Conservation (phyloP, 768 basidiomycete species). For the Cystofilobasidium bisporidii region DNA sequence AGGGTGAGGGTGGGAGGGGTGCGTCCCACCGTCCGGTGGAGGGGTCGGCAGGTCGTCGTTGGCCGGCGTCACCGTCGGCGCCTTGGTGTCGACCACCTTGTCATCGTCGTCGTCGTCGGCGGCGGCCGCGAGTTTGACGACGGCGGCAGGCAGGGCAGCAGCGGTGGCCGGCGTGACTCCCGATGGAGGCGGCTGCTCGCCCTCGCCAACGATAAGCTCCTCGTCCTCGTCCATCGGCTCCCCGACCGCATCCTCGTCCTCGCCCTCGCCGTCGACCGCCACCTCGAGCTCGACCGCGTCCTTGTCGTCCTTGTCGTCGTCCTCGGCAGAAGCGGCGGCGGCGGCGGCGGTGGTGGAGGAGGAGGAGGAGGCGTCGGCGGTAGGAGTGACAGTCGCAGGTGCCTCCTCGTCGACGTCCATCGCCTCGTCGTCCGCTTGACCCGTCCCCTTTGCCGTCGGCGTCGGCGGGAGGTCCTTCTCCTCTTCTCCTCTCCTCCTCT, state of each 20-base stretch:
- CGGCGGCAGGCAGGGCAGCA: neutral
- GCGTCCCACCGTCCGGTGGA: neutral
- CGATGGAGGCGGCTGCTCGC: no score
- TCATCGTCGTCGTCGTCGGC: neutral
- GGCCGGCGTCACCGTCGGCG: neutral
- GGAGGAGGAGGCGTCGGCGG: no score
- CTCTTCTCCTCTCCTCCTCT: no score
- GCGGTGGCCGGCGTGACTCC: no score
- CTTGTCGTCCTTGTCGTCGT: conserved; percentile 34
- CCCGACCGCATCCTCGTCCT: conserved; percentile 13
- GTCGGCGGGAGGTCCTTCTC: no score
- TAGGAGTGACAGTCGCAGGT: no score
- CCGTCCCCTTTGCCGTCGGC: neutral
- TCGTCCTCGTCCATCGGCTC: conserved; percentile 8
- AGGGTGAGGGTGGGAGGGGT: no score
- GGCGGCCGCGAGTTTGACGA: no score
- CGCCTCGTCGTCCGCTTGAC: neutral
- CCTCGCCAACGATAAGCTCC: neutral
- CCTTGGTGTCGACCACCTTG: no score
- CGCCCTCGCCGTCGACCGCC: conserved; percentile 28
- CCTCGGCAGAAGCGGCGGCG: no score
- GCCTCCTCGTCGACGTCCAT: conserved; percentile 30
- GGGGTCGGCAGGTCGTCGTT: conserved; percentile 3
- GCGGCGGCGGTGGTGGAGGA: no score
- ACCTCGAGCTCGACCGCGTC: conserved; percentile 29